Percentiles rank a stretch among this genome's conserved stretches.
Conservation (phyloP, 495 filamentous ascomycete genomes). For the Penicillium parvum region DNA sequence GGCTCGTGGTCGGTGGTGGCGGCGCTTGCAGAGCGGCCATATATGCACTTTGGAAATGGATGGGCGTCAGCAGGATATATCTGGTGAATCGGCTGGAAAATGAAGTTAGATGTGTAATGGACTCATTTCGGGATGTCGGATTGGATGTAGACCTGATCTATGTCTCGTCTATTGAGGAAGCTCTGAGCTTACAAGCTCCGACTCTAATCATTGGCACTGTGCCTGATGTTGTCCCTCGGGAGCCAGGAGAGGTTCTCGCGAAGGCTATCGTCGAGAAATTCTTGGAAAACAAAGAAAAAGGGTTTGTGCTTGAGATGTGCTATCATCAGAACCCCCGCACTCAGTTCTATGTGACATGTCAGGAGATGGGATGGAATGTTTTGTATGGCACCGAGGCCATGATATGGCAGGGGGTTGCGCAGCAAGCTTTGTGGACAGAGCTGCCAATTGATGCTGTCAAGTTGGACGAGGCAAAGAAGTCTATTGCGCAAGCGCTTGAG, state of each 20-base stretch:
- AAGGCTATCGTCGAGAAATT: constrained; percentile 42
- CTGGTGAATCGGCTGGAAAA: constrained; percentile 52
- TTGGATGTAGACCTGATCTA: constrained; percentile 41
- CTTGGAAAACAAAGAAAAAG: constrained; percentile 40
- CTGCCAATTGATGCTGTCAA: too few species aligned
- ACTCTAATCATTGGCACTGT: constrained; percentile 53
- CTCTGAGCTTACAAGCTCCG: constrained; percentile 42
- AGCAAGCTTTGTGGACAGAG: too few species aligned
- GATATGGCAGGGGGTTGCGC: too few species aligned
- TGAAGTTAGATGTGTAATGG: constrained; percentile 53
- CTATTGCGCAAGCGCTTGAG: too few species aligned
- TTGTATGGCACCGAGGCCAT: too few species aligned
- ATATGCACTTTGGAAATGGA: constrained; percentile 54
- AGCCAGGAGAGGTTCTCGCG: constrained; percentile 31
- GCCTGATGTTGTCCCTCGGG: constrained; percentile 55
- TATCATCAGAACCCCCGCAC: too few species aligned
- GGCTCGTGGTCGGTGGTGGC: constrained; percentile 53
- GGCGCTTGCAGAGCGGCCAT: constrained; percentile 58
- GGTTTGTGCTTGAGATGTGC: constrained; percentile 63
- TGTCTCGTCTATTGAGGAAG: constrained; percentile 44
- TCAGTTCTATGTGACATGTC: too few species aligned
- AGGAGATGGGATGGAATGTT: too few species aligned
- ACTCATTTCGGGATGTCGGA: constrained; percentile 3
- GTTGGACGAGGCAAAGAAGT: too few species aligned
- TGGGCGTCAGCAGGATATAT: constrained; percentile 54